Evolutionary conservation across 257 asterid genomes (phyloP).

Genomic region (Parsonsia alboflavescens): DNA sequence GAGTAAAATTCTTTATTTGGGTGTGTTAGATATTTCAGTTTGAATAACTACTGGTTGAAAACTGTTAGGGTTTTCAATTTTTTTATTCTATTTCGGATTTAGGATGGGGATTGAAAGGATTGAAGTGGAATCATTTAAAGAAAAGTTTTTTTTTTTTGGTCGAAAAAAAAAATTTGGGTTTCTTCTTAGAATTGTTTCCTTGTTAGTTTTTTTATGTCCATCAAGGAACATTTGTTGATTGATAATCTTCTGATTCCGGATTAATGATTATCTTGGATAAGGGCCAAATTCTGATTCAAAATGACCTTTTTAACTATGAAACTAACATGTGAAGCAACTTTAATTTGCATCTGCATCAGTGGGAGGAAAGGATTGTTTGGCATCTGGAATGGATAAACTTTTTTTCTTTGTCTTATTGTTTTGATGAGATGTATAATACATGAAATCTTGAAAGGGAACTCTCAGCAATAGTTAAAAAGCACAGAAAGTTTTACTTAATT

Average conservation of each 20-base stretch:
- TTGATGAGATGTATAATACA: too few relatives aligned
- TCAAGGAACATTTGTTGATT: background rate
- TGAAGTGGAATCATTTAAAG: background rate
- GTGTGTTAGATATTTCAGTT: background rate
- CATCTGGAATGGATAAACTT: too few relatives aligned
- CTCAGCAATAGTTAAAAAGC: background rate
- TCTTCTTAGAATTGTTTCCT: too few relatives aligned
- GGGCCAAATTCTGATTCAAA: background rate
- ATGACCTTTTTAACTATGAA: too few relatives aligned
- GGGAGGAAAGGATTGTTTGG: too few relatives aligned
- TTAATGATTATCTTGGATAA: background rate
- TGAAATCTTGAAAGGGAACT: too few relatives aligned
- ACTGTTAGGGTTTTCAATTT: background rate
- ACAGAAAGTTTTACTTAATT: too few relatives aligned
- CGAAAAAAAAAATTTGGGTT: too few relatives aligned
- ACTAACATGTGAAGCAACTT: too few relatives aligned
- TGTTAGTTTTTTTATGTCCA: background rate
- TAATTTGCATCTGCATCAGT: too few relatives aligned
- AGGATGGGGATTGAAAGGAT: background rate
- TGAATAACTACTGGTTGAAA: background rate
- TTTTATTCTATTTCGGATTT: background rate
- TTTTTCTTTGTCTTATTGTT: too few relatives aligned
- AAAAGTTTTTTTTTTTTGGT: too few relatives aligned
- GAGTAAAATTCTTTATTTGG: background rate
- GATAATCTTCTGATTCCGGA: background rate